Conservation (phyloP, 2,329 filamentous ascomycete genomes). For the Aschersonia sp. region DNA sequence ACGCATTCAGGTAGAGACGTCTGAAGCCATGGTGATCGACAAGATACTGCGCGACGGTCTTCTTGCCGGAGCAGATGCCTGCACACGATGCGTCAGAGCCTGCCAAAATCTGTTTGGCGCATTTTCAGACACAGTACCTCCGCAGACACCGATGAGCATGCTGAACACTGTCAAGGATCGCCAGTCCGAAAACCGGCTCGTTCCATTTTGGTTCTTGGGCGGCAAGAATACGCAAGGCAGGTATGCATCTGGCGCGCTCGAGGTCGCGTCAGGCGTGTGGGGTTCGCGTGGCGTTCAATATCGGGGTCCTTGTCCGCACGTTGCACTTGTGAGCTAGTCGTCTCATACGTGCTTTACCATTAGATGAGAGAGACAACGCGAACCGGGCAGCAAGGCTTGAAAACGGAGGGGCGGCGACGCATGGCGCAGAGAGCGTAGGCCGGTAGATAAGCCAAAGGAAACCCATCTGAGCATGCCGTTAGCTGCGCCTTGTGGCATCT, state of each 20-base stretch:
- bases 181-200: background rate
- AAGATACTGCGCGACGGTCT: conserved; percentile 76
- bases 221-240: background rate
- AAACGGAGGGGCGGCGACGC: too few relatives aligned
- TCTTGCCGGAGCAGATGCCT: conserved; percentile 92
- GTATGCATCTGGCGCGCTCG: background rate
- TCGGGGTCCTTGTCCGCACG: background rate
- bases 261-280: conserved; percentile 3
- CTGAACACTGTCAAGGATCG: conserved; percentile 5
- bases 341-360: too few relatives aligned
- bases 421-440: too few relatives aligned
- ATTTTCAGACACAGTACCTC: conserved; percentile 28
- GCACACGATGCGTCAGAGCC: background rate
- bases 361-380: too few relatives aligned
- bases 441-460: too few relatives aligned
- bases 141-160: conserved; percentile 69
- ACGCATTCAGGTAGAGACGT: conserved; percentile 43
- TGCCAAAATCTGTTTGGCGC: background rate
- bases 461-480: too few relatives aligned
- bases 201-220: background rate
- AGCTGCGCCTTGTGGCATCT: too few relatives aligned
- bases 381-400: too few relatives aligned
- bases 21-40: conserved; percentile 72
- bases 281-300: conserved; percentile 1
- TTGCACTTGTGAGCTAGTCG: background rate